These are phyloP conservation scores for Zoysia japonica DNA, from an alignment of 176 grass and related monocot genomes.

Conservation along the genomic window DNA sequence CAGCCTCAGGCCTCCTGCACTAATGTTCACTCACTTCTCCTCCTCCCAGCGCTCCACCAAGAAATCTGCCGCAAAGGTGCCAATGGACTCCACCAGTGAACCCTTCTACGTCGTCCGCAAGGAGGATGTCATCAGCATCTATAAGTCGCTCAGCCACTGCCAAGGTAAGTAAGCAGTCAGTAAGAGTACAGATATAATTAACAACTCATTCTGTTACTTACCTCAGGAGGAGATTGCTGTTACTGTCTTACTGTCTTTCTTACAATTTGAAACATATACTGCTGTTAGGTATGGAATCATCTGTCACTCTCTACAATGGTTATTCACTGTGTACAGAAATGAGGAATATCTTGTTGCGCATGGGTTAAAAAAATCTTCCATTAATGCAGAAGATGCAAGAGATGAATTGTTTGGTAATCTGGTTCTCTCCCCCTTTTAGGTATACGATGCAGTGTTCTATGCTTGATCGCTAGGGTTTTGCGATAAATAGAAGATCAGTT, in stretches of 20 bases:
- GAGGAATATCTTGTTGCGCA: conserved; percentile 57
- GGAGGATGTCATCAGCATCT: conserved; percentile 55
- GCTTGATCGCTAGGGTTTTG: conserved; percentile 10
- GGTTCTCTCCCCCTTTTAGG: conserved; percentile 68
- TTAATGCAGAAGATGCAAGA: conserved; percentile 56
- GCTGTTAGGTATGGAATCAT: conserved; percentile 53
- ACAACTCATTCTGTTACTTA: background rate
- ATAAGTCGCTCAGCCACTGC: conserved; percentile 62
- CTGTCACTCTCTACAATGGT: conserved; percentile 66
- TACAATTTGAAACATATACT: background rate
- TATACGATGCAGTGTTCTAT: conserved; percentile 27
- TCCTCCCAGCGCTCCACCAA: conserved; percentile 33
- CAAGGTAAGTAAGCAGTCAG: conserved; percentile 71
- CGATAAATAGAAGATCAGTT: background rate
- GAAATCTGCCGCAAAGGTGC: conserved; percentile 15
- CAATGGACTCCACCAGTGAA: conserved; percentile 34
- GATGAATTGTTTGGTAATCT: conserved; percentile 67
- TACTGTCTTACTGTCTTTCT: background rate
- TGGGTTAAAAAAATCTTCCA: conserved; percentile 60
- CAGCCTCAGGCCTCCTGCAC: background rate
- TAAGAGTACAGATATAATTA: conserved; percentile 6
- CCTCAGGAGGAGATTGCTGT: background rate
- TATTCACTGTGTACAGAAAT: conserved; percentile 65
- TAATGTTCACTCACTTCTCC: conserved; percentile 8
- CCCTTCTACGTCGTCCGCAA: no score